Evolutionary conservation across 176 grass and related monocot species (phyloP).

Genomic region (Tillandsia leiboldiana): DNA sequence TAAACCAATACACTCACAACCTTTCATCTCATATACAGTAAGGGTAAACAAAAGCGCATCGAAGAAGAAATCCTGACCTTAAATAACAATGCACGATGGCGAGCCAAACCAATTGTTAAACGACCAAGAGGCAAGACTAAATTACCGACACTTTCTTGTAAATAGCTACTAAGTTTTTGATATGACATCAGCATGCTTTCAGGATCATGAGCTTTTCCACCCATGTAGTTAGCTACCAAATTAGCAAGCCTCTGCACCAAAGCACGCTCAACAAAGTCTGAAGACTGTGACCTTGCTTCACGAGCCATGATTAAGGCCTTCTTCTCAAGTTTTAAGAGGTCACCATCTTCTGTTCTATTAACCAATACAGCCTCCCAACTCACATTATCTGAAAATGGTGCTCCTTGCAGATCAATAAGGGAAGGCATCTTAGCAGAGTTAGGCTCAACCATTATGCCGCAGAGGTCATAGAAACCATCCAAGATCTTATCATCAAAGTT

Average conservation of each 20-base stretch:
- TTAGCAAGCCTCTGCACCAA: conserved; percentile 72
- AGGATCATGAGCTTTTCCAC: conserved; percentile 65
- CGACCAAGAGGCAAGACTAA: conserved; percentile 66
- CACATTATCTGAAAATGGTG: conserved; percentile 45
- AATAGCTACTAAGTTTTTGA: conserved; percentile 43
- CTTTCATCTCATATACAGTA: too few species aligned
- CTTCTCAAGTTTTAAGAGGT: conserved; percentile 72
- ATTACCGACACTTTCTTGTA: conserved; percentile 47
- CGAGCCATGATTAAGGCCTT: conserved; percentile 35
- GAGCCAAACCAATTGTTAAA: conserved; percentile 78
- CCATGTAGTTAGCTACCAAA: conserved; percentile 84
- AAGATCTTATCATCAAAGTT: conserved; percentile 88
- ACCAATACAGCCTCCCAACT: conserved; percentile 80
- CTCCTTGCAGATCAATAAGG: conserved; percentile 55
- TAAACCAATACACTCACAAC: too few species aligned
- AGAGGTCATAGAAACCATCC: conserved; percentile 97
- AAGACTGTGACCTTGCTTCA: conserved; percentile 41
- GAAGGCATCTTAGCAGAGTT: conserved; percentile 54
- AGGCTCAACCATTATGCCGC: conserved; percentile 36
- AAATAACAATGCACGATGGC: conserved; percentile 89
- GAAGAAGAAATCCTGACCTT: conserved; percentile 46
- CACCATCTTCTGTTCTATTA: conserved; percentile 75
- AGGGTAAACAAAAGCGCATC: neutral
- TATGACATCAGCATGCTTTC: conserved; percentile 51
- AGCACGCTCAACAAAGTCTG: conserved; percentile 42